phyloP scores from a whole-genome alignment of 2,329 filamentous ascomycete species.

The Fusarium miscanthi region DNA sequence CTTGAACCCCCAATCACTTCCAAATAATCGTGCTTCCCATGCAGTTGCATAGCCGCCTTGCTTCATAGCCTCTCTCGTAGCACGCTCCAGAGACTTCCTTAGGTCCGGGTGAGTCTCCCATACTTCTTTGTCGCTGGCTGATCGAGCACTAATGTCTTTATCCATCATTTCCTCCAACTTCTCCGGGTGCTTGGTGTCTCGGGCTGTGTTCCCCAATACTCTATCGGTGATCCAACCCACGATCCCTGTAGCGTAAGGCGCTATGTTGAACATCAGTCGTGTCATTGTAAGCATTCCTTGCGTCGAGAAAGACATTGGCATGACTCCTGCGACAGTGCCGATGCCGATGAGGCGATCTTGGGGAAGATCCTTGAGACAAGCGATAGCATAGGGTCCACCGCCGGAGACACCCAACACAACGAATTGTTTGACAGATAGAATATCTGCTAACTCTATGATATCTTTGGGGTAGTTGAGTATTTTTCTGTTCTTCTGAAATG shows the following conservation, averaged over 20 bases:
- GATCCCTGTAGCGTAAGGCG: conserved; percentile 2
- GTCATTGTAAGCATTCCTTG: conserved; percentile 21
- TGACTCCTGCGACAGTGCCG: conserved; percentile 11
- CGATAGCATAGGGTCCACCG: conserved; percentile 25
- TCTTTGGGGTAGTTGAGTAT: conserved; percentile 22
- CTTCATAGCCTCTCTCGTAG: conserved; percentile 15
- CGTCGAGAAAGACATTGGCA: conserved; percentile 25
- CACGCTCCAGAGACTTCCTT: not conserved
- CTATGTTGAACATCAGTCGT: conserved; percentile 16
- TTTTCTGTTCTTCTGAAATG: conserved; percentile 12
- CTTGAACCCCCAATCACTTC: conserved; percentile 24
- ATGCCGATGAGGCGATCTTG: conserved; percentile 10
- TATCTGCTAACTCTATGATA: not conserved
- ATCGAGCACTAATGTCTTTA: conserved; percentile 14
- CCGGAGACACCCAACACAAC: conserved; percentile 19
- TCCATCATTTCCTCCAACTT: conserved; percentile 15
- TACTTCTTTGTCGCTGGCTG: not conserved
- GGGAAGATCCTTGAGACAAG: conserved; percentile 12
- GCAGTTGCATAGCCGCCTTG: conserved; percentile 13
- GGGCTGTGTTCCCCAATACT: not conserved
- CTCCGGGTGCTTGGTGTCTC: conserved; percentile 22
- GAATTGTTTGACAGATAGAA: not conserved
- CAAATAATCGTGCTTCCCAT: conserved; percentile 23
- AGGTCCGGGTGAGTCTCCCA: conserved; percentile 3
- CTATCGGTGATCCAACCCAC: conserved; percentile 17